These are phyloP conservation scores for Rhizopus delemar DNA, from an alignment of 371 early-diverging fungal genomes.

Conservation along the genomic window DNA sequence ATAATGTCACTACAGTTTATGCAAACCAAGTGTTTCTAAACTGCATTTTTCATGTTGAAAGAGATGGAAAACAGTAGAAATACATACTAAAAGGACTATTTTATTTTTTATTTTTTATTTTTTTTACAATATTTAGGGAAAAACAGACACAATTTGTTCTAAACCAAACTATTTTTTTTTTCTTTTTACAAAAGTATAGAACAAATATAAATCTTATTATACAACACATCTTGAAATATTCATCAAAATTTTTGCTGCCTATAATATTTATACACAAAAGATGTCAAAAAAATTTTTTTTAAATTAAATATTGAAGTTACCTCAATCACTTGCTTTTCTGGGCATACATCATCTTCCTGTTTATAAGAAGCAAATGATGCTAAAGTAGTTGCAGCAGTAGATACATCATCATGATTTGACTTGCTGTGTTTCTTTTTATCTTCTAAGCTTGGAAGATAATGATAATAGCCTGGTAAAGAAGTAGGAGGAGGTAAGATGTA, in stretches of 20 bases:
- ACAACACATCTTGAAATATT: constrained; percentile 49
- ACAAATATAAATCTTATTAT: constrained; percentile 4
- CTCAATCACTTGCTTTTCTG: constrained; percentile 46
- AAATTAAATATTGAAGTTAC: constrained; percentile 25
- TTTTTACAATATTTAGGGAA: constrained; percentile 9
- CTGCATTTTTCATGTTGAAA: background rate
- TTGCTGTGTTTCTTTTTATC: background rate
- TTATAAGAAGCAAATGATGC: constrained; percentile 39
- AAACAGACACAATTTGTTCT: background rate
- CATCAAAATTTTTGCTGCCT: constrained; percentile 54
- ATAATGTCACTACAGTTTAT: constrained; percentile 1
- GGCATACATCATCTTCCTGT: constrained; percentile 21
- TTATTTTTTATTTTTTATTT: background rate
- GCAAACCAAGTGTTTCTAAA: constrained; percentile 15
- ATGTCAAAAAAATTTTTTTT: constrained; percentile 15
- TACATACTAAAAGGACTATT: background rate
- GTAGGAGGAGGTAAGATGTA: constrained; percentile 46
- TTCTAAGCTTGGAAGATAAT: constrained; percentile 12
- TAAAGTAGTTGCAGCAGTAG: constrained; percentile 43
- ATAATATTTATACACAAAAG: background rate
- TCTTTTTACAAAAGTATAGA: background rate
- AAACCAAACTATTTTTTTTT: background rate
- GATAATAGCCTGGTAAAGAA: constrained; percentile 36
- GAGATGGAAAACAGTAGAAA: background rate
- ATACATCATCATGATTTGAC: constrained; percentile 30